Base-by-base conservation (phyloP, 176 grass and related monocot genomes). In the Bromus sterilis region DNA sequence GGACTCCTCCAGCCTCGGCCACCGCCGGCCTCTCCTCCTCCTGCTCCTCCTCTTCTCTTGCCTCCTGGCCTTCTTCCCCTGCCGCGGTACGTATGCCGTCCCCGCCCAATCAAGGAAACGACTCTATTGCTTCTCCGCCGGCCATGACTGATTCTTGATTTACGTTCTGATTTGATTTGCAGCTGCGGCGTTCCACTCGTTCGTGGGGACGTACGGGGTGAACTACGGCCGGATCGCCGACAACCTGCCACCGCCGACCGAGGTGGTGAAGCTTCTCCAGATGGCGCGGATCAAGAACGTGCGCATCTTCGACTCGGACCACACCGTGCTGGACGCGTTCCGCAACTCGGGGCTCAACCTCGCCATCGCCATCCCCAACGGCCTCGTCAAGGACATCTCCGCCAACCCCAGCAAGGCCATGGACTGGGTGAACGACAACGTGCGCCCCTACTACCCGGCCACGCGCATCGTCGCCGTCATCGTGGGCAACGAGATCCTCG, bases 401-500 rank as follows among this genome's bases (percentile, higher is more conserved):
- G 90, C 78, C 8, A 49, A 85, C 66, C 60, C 93, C 0, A 70
- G 49, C 28, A 83, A 82, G 31, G 93, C 93, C 65, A 64, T 85
- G 89, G 85, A 92, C 84, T 97, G 93, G 93, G 32, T 97, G 8
- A 84, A 65, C 57, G 49, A 91, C 77, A 72, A 87, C 56, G 86
- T 97, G 49, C 88, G 77, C 66, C 93, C 91, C 9, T 91, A 91
- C 83, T 86, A 93, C 74, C 83, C 91, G 1, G 21, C 84, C 61
- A 89, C 91, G 9, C 77, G 67, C 59, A 89, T 97, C 66, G 89
- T 89, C 26, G 90, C 88, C 25, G 80, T 99, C 84, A 83, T 87
- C 24, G 91, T 99, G 15, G 96, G 96, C 48, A 99, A 99, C 66
- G 96, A 99, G 89, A 71, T 99, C 11, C 79, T 99, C 11, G 91